phyloP scores from a whole-genome alignment of 495 filamentous ascomycete genomes.

The Penicillium angulare region DNA sequence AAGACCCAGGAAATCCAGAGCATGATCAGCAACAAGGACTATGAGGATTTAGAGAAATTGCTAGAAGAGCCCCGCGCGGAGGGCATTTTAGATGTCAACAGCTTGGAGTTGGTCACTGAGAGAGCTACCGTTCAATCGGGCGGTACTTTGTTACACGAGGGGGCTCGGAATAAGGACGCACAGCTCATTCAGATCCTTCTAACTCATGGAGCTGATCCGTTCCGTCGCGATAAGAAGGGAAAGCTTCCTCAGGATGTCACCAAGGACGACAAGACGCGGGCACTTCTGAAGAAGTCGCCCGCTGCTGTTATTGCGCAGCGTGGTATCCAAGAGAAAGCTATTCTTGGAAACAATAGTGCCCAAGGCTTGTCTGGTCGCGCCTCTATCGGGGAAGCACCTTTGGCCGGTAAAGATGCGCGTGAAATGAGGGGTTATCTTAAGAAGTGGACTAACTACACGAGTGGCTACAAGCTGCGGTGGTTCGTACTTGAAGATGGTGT shows the following conservation, averaged over 20 bases:
- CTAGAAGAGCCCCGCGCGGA: conserved; percentile 82
- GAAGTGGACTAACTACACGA: conserved; percentile 99
- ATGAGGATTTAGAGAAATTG: conserved; percentile 72
- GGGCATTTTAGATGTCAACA: conserved; percentile 85
- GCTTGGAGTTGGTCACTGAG: conserved; percentile 81
- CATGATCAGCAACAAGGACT: conserved; percentile 67
- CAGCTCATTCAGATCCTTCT: conserved; percentile 84
- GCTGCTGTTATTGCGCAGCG: conserved; percentile 92
- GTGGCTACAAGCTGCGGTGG: conserved; percentile 94
- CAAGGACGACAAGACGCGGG: conserved; percentile 85
- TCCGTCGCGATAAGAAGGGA: conserved; percentile 89
- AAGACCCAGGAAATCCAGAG: conserved; percentile 80
- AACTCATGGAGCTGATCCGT: conserved; percentile 96
- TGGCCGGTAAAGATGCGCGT: conserved; percentile 79
- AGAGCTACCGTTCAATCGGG: conserved; percentile 69
- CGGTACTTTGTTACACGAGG: conserved; percentile 91
- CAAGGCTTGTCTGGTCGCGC: conserved; percentile 55
- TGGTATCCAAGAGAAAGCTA: conserved; percentile 94
- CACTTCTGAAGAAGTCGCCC: conserved; percentile 88
- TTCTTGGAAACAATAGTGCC: conserved; percentile 72
- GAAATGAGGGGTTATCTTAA: conserved; percentile 99
- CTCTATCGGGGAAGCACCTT: conserved; percentile 55
- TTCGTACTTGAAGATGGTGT: conserved; percentile 98
- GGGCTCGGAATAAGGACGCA: conserved; percentile 79
- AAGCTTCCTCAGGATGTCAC: conserved; percentile 96